Conservation (phyloP, 768 basidiomycete species). For the Candolleomyces efflorescens region DNA sequence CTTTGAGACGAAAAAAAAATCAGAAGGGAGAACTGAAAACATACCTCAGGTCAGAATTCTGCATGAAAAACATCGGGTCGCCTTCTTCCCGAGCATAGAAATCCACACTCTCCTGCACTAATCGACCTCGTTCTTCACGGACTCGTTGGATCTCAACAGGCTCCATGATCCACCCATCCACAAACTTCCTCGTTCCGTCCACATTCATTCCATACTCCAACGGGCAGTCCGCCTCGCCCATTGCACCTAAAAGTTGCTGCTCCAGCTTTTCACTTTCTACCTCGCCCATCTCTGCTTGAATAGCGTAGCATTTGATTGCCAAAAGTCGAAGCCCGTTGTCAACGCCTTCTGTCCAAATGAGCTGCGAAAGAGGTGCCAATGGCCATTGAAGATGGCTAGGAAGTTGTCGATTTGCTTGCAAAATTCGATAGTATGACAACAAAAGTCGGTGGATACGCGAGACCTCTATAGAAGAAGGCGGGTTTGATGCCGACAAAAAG, state of each 20-base stretch:
- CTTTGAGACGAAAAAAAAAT: neutral
- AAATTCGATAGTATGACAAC: constrained; percentile 77
- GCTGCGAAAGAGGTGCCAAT: constrained; percentile 44
- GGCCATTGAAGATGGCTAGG: constrained; percentile 63
- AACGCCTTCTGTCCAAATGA: constrained; percentile 40
- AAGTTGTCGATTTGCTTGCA: constrained; percentile 68
- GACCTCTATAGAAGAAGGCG: constrained; percentile 31
- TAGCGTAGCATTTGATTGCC: constrained; percentile 73
- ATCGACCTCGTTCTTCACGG: constrained; percentile 40
- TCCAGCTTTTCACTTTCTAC: constrained; percentile 67
- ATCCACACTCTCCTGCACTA: constrained; percentile 36
- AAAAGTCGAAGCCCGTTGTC: constrained; percentile 65
- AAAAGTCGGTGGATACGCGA: constrained; percentile 63
- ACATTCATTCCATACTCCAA: constrained; percentile 51
- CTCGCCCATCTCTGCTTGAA: constrained; percentile 77
- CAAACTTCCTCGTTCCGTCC: constrained; percentile 37
- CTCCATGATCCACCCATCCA: constrained; percentile 85
- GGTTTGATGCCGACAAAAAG: constrained; percentile 31
- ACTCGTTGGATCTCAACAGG: constrained; percentile 64
- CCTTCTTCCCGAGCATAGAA: constrained; percentile 42
- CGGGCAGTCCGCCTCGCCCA: constrained; percentile 47
- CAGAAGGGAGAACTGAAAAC: constrained; percentile 9
- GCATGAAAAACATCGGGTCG: constrained; percentile 30
- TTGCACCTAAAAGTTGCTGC: constrained; percentile 47
- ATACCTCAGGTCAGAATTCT: constrained; percentile 53